phyloP scores from a whole-genome alignment of 192 early-diverging fungal genomes.

The Entophlyctis luteolus region DNA sequence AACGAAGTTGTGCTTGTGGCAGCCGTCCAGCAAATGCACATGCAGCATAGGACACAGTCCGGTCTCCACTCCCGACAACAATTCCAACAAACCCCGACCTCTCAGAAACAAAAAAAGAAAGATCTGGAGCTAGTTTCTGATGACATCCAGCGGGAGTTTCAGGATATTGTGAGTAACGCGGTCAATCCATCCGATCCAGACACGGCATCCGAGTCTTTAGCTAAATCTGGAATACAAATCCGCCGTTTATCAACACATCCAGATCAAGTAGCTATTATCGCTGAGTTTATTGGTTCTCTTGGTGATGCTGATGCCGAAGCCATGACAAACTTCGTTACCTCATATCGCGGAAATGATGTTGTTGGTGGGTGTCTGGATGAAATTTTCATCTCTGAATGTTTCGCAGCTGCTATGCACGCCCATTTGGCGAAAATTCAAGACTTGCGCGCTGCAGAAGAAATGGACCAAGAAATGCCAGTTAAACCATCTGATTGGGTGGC shows the following conservation, averaged over 20 bases:
- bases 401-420: slow-evolving; percentile 8
- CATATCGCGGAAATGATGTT: slow-evolving; percentile 14
- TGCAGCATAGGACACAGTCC: not conserved
- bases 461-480: not conserved
- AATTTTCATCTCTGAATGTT: not conserved
- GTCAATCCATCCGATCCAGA: no score
- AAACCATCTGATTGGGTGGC: slow-evolving; percentile 15
- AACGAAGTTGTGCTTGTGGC: slow-evolving; percentile 6
- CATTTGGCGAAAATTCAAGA: slow-evolving; percentile 21
- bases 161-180: no score
- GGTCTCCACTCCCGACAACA: not conserved
- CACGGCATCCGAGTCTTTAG: no score
- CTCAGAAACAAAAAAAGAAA: no score
- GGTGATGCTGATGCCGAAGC: slow-evolving; percentile 11
- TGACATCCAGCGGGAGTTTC: no score
- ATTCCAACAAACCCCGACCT: no score
- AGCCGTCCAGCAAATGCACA: not conserved
- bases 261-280: not conserved
- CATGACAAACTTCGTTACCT: slow-evolving; percentile 15
- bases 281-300: slow-evolving; percentile 3
- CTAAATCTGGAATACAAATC: no score
- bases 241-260: not conserved
- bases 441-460: slow-evolving; percentile 8
- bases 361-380: not conserved
- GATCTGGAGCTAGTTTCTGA: no score